These are phyloP conservation scores for Poa pratensis DNA, from an alignment of 176 grass and related monocot genomes.

Conservation along the genomic window DNA sequence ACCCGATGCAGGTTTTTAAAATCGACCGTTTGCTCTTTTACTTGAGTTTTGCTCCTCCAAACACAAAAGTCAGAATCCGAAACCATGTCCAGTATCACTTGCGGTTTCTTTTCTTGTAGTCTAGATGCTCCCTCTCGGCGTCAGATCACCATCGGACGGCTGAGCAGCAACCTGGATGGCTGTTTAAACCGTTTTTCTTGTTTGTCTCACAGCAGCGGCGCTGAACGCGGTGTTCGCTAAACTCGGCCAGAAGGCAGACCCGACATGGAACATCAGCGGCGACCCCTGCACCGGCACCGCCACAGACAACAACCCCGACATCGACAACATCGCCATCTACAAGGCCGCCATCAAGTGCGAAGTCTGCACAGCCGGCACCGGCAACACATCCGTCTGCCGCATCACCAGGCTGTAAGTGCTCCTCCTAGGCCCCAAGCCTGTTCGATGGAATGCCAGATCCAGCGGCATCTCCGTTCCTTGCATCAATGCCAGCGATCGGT, in stretches of 20 bases:
- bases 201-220: constrained; percentile 56
- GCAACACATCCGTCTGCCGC: constrained; percentile 63
- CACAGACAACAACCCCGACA: constrained; percentile 44
- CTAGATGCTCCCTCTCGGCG: too few species aligned
- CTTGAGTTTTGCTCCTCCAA: too few species aligned
- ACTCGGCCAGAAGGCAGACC: constrained; percentile 42
- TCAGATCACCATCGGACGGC: constrained; percentile 24
- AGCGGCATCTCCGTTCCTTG: background rate
- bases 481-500: background rate
- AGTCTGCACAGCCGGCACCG: constrained; percentile 29
- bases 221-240: constrained; percentile 66
- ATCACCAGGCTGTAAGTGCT: constrained; percentile 61
- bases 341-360: constrained; percentile 62
- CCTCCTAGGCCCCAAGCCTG: background rate
- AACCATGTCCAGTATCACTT: too few species aligned
- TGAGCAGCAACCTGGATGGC: background rate
- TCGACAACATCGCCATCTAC: constrained; percentile 37
- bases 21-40: too few species aligned
- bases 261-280: constrained; percentile 84
- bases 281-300: constrained; percentile 79
- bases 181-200: background rate
- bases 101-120: too few species aligned
- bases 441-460: constrained; percentile 14
- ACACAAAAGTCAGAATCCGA: too few species aligned
- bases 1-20: too few species aligned